Percentiles rank a stretch among this genome's conserved stretches.
These are phyloP conservation scores for Flaveria trinervia DNA, from an alignment of 129 eudicot species.

Conservation along the genomic window DNA sequence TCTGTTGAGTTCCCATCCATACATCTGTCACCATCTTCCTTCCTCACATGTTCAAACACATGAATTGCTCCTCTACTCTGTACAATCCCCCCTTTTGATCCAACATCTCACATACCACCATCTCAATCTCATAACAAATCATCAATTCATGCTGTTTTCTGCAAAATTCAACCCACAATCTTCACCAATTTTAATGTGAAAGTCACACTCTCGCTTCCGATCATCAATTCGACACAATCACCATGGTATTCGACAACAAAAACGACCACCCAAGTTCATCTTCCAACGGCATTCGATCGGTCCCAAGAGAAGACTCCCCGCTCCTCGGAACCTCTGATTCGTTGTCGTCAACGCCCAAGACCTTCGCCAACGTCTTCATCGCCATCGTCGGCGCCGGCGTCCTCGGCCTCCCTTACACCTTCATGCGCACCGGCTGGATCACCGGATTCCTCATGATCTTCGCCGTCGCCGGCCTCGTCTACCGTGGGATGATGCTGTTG, in stretches of 20 bases:
- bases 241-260: slow-evolving; percentile 25
- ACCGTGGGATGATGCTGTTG: slow-evolving; percentile 67
- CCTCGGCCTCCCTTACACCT: slow-evolving; percentile 82
- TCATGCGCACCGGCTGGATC: slow-evolving; percentile 74
- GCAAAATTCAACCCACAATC: no score
- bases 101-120: not conserved
- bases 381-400: slow-evolving; percentile 91
- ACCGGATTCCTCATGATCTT: slow-evolving; percentile 49
- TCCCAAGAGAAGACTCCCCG: slow-evolving; percentile 52
- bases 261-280: slow-evolving; percentile 29
- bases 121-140: not conserved
- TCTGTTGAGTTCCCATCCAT: no score
- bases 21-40: no score
- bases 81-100: not conserved
- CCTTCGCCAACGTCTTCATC: slow-evolving; percentile 78
- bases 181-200: no score
- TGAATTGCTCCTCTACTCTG: not conserved
- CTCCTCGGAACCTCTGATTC: slow-evolving; percentile 32
- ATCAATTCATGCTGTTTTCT: no score
- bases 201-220: no score
- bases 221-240: not conserved
- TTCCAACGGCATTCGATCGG: not conserved
- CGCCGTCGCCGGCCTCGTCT: slow-evolving; percentile 53
- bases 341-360: slow-evolving; percentile 66
- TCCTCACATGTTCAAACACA: no score